Conservation (phyloP, 2,329 filamentous ascomycete genomes). For the Microdochium paspali region DNA sequence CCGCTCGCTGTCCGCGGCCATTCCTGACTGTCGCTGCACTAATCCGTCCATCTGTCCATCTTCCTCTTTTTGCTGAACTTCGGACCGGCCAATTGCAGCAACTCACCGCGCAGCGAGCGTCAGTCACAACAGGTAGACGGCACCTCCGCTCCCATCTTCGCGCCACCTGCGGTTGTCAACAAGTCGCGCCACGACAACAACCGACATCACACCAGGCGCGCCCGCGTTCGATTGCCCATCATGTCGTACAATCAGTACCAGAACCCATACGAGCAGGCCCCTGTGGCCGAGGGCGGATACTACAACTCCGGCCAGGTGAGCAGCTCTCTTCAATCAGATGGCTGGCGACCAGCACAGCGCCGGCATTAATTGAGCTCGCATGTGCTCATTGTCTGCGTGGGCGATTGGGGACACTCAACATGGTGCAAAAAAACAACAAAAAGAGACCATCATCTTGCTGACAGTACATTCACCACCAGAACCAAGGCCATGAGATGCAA, state of each 20-base stretch:
- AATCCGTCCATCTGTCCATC: not conserved
- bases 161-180: no score
- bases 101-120: no score
- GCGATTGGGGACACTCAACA: not conserved
- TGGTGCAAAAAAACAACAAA: not conserved
- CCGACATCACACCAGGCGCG: not conserved
- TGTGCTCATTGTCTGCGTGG: slow-evolving; percentile 1
- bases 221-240: slow-evolving; percentile 8
- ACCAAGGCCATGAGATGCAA: slow-evolving; percentile 44
- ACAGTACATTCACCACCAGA: no score
- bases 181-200: no score
- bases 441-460: slow-evolving; percentile 6
- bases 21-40: not conserved
- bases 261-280: slow-evolving; percentile 52
- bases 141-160: no score
- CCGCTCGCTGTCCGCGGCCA: not conserved
- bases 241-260: slow-evolving; percentile 58
- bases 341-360: not conserved
- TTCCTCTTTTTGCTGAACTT: no score
- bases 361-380: not conserved
- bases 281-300: slow-evolving; percentile 33
- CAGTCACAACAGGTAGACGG: no score
- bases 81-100: no score
- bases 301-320: slow-evolving; percentile 31
- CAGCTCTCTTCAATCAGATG: slow-evolving; percentile 13